A percentile compares a stretch with the other conserved stretches of the same genome.
Evolutionary conservation across 345 rosid species (phyloP).

Genomic region (Eucalyptus pauciflora): DNA sequence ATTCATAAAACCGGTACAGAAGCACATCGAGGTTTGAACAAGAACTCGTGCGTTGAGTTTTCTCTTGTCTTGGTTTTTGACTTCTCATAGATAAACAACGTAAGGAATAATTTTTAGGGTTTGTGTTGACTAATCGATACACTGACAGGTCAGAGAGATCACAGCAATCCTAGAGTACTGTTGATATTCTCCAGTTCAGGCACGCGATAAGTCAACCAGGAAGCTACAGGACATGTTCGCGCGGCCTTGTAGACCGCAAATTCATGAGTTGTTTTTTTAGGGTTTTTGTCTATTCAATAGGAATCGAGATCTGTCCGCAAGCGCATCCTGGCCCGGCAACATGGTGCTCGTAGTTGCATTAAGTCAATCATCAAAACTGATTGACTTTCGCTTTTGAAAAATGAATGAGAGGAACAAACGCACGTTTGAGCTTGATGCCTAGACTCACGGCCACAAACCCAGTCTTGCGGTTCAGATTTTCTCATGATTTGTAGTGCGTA

Average conservation of each 20-base stretch:
- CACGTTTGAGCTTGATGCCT: not conserved
- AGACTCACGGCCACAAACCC: not conserved
- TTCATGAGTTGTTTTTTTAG: not conserved
- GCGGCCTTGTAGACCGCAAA: not conserved
- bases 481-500: not conserved
- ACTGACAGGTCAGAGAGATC: not conserved
- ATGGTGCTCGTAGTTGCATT: rapidly evolving
- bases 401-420: not conserved
- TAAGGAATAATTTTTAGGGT: not conserved
- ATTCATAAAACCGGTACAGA: not conserved
- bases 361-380: not conserved
- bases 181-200: not conserved
- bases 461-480: not conserved
- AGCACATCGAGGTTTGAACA: not conserved
- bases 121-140: not conserved
- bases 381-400: not conserved
- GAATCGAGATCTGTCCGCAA: not conserved
- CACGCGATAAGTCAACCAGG: not conserved
- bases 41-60: not conserved
- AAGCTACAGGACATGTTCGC: not conserved
- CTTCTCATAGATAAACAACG: not conserved
- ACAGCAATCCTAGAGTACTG: not conserved
- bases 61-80: not conserved
- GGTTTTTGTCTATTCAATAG: not conserved
- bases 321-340: not conserved